Evolutionary conservation across 2,329 filamentous ascomycete genomes (phyloP).

Genomic region (Aspergillus ruber): DNA sequence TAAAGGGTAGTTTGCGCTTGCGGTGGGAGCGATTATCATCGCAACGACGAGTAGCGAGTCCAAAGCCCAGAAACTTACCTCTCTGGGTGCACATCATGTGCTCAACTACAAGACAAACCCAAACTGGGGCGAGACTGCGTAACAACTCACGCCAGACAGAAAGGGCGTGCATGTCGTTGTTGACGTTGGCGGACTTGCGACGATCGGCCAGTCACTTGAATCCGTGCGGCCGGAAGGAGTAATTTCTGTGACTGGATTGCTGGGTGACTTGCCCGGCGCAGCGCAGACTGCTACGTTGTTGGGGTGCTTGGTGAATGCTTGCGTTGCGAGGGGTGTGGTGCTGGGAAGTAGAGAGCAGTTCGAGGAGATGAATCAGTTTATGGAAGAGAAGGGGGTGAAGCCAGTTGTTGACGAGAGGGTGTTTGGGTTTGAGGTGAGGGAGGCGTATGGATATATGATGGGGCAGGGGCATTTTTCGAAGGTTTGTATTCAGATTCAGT

Average conservation of each 20-base stretch:
- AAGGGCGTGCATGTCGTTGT: slow-evolving; percentile 49
- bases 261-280: slow-evolving; percentile 38
- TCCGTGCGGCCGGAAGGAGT: slow-evolving; percentile 45
- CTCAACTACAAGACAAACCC: slow-evolving; percentile 51
- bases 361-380: slow-evolving; percentile 45
- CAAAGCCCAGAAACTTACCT: slow-evolving; percentile 47
- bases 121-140: slow-evolving; percentile 51
- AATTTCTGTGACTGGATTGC: slow-evolving; percentile 47
- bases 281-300: not conserved
- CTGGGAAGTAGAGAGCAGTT: slow-evolving; percentile 45
- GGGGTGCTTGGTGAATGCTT: slow-evolving; percentile 29
- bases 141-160: slow-evolving; percentile 41
- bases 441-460: slow-evolving; percentile 46
- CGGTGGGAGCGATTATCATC: slow-evolving; percentile 51
- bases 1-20: slow-evolving; percentile 27
- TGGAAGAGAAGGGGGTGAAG: slow-evolving; percentile 45
- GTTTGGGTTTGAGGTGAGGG: slow-evolving; percentile 43
- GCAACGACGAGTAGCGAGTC: slow-evolving; percentile 49
- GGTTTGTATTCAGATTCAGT: slow-evolving; percentile 11
- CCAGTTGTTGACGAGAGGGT: slow-evolving; percentile 46
- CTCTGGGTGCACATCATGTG: slow-evolving; percentile 50
- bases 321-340: slow-evolving; percentile 43
- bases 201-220: slow-evolving; percentile 41
- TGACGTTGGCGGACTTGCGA: slow-evolving; percentile 51
- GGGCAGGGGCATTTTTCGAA: slow-evolving; percentile 46